Conservation (phyloP, 2,329 filamentous ascomycete genomes). For the Nothomitra cinnamomea region DNA sequence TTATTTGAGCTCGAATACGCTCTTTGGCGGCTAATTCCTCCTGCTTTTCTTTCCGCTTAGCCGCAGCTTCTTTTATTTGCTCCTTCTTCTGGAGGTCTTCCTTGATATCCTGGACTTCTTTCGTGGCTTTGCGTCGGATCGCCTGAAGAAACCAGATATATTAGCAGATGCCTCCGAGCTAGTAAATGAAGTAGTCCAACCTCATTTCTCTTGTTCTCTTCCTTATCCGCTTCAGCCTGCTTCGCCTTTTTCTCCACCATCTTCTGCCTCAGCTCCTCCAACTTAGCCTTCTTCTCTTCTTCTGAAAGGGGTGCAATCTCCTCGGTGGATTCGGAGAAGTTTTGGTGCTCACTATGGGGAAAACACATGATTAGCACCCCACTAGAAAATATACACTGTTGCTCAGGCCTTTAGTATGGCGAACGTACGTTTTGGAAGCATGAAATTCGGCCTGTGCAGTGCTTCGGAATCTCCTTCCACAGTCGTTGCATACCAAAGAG, state of each 20-base stretch:
- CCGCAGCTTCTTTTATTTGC: slow-evolving; percentile 75
- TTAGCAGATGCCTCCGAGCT: not conserved
- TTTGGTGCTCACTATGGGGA: slow-evolving; percentile 50
- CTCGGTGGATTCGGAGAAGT: slow-evolving; percentile 88
- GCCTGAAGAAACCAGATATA: slow-evolving; percentile 22
- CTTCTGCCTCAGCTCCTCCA: slow-evolving; percentile 57
- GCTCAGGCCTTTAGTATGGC: not conserved
- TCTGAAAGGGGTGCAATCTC: slow-evolving; percentile 81
- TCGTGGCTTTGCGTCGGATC: slow-evolving; percentile 73
- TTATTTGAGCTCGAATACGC: slow-evolving; percentile 82
- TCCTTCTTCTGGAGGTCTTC: slow-evolving; percentile 79
- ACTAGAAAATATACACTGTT: not conserved
- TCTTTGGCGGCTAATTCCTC: slow-evolving; percentile 76
- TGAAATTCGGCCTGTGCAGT: slow-evolving; percentile 76
- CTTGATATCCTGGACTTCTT: slow-evolving; percentile 74
- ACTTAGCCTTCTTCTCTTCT: slow-evolving; percentile 69
- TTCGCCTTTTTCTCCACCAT: slow-evolving; percentile 54
- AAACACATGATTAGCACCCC: not conserved
- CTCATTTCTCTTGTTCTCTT: slow-evolving; percentile 74
- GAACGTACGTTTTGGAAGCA: slow-evolving; percentile 52
- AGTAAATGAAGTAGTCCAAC: slow-evolving; percentile 24
- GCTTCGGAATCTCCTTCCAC: slow-evolving; percentile 76
- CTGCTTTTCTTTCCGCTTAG: slow-evolving; percentile 74
- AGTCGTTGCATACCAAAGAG: slow-evolving; percentile 87
- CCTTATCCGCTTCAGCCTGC: slow-evolving; percentile 56